Evolutionary conservation across 495 filamentous ascomycete species (phyloP), one percentile per base, ranked within the genome.

Genomic region (Parathielavia appendiculata): DNA sequence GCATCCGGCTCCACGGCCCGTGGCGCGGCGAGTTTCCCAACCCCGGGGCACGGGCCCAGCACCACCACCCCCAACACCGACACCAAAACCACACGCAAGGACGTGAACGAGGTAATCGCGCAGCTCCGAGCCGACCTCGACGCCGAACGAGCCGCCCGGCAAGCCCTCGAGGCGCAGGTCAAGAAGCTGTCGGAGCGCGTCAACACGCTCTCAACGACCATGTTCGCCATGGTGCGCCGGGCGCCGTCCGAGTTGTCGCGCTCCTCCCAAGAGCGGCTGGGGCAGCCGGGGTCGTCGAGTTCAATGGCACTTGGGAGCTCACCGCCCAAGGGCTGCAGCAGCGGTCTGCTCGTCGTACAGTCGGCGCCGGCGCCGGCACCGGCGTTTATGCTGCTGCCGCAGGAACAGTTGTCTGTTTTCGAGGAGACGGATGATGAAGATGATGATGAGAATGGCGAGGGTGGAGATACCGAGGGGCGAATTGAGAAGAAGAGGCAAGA

Each of bases 91-190:
- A 32, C 61, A 10, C 56, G 55, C 26, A 22, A 59, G 43, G 71
- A 51, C 12, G 41, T 36, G 5, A 69, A 67, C 1, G 57, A 63
- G 5, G 65, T 79, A 10, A 63, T 71, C 26, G 64, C 73, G n/a
- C 68, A 79, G 45, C 74, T 83, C 17, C 71, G 77, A 30, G 54
- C 66, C 20, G 80, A 83, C 60, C 75, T 83, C 17, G 75, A 79
- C 23, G 57, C 66, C 17, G 80, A 83, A 60, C 76, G 76, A 51
- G 69, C 74, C 5, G 75, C 76, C 10, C 76, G 80, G 1, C 74
- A 72, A 19, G 69, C 70, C 6, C 72, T 83, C n/a, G 80, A 83
- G 62, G 68, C 69, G 1, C 69, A 78, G 50, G 79, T 83, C 20
- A 74, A 68, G 51, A 74, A 70, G 56, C 67, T 83, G 1, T 72